Base-by-base conservation (phyloP, 129 eudicot species). In the Mikania micrantha region DNA sequence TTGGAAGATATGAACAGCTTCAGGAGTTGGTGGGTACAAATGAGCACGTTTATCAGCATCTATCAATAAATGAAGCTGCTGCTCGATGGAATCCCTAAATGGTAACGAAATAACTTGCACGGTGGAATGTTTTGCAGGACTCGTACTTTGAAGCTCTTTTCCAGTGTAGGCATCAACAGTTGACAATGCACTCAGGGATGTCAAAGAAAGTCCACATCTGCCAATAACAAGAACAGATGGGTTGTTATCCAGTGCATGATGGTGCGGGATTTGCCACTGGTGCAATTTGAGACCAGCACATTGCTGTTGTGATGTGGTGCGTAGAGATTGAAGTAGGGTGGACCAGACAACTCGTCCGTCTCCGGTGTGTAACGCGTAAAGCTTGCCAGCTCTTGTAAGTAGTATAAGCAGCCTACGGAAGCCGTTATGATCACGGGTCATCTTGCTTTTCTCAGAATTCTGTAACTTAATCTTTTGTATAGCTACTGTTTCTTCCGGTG, bases 311-410 rank as follows among this genome's bases (percentile, higher is more conserved):
- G 80, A 56, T 25, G 62, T 56, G 62, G 62, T 61, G 31, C 90
- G 93, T 45, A 94, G 86, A 66, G 86, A 54, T 77, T 80, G 82
- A 40, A 94, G 77, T 38, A 89, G 70, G 38, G 60, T 74, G 27
- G 99, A 94, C 99, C 99, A 94, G 78, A 94, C 88, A 56, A 94
- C 81, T 52, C 90, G 80, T n/a, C 97, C 99, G 74, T 94, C 95
- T 54, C 99, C 99, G 2, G 95, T 82, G 82, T 94, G 99, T 79
- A 94, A 74, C 22, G 97, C 99, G 54, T 53, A 84, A 73, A 94
- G 87, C 73, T 94, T 94, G 32, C 99, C 94, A 19, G 95, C 82
- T 75, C 83, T 88, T 22, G 99, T 94, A 65, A 94, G 93, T 36
- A 90, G 95, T 58, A 94, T 78, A 53, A 94, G 88, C 47, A 94